Evolutionary conservation across 495 filamentous ascomycete species (phyloP).

Genomic region (Penicillium parvum): DNA sequence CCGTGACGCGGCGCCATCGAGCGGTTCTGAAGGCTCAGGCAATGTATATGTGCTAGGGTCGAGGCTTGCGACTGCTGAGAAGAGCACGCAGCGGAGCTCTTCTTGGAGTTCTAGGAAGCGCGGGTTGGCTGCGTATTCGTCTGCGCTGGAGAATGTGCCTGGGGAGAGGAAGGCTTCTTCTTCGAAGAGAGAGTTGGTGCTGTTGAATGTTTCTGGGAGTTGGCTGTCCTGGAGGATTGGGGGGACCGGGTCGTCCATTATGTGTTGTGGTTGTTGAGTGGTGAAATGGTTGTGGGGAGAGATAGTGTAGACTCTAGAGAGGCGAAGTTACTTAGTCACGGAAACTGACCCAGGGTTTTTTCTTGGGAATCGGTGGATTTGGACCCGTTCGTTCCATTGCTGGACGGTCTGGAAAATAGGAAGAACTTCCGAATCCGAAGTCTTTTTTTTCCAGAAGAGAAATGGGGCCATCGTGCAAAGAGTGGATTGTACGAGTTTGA

Average conservation of each 20-base stretch:
- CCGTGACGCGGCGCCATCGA: constrained; percentile 7
- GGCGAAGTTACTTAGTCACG: constrained; percentile 17
- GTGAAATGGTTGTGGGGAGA: no score
- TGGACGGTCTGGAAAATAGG: no score
- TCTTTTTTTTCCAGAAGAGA: no score
- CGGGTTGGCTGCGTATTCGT: constrained; percentile 29
- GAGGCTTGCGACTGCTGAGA: constrained; percentile 23
- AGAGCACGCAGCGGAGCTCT: constrained; percentile 26
- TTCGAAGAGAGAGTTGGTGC: constrained; percentile 16
- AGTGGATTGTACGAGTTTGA: no score
- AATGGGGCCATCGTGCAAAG: not conserved
- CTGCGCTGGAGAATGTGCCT: constrained; percentile 27
- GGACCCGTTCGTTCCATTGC: no score
- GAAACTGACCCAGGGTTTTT: not conserved
- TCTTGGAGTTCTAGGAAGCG: constrained; percentile 27
- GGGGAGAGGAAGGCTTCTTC: constrained; percentile 27
- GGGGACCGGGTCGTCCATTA: constrained; percentile 19
- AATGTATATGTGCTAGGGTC: constrained; percentile 21
- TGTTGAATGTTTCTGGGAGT: constrained; percentile 16
- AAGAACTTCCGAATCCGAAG: no score
- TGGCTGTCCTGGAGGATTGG: constrained; percentile 9
- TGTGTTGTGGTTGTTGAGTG: not conserved
- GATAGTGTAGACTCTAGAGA: no score
- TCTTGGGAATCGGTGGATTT: no score
- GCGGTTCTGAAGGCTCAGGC: constrained; percentile 14